Base-by-base conservation (phyloP, 352 stramenopile genomes). In the Blastocystis sp. region DNA sequence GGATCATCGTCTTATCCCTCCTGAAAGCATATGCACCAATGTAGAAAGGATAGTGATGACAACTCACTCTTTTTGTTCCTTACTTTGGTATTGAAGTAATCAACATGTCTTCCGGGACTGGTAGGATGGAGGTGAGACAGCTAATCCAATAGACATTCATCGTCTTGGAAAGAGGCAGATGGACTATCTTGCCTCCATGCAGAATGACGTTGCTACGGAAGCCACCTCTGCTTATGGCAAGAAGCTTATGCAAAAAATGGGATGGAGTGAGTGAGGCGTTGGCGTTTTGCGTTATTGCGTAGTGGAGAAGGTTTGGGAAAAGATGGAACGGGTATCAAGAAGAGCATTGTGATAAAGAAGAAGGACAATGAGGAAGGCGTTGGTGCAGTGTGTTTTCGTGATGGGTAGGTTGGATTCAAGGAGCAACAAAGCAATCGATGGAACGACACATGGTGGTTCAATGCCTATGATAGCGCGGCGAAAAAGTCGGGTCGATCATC, bases 271-370 rank as follows among this genome's bases (percentile, higher is more conserved):
- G 74, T 84, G 48, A 40, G 52, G 68, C 10, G 24, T 84, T 66
- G 14, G 2, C 34, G 6, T 11, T 10, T 45, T 68, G 7, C 24
- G 14, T 43, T 74, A 57, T 38, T 84, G 34, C 59, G 57, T 69
- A 84, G 74, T 84, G 74, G 74, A 52, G 28, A 42, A 52, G 74
- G 74, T 60, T 63, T 84, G n/a, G 74, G 74, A 48, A 84, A 69
- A 43, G 54, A 84, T 52, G 74, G 74, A 70, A 84, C 24, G 11
- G 74, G 74, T 54, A 84, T 84, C 28, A 84, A 84, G 60, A 64
- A 69, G n/a, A 84, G 74, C 24, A 84, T 84, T 28, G 57, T 84
- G 17, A 59, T 84, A n/a, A 84, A 84, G 54, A 84, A 84, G 74
- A 84, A 68, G 42, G 60, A 69, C 17, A 45, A 69, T 69, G 74